Percentiles rank a stretch among this genome's conserved stretches.
phyloP scores from a whole-genome alignment of 768 basidiomycete species.

The Dacryopinax primogenitus region DNA sequence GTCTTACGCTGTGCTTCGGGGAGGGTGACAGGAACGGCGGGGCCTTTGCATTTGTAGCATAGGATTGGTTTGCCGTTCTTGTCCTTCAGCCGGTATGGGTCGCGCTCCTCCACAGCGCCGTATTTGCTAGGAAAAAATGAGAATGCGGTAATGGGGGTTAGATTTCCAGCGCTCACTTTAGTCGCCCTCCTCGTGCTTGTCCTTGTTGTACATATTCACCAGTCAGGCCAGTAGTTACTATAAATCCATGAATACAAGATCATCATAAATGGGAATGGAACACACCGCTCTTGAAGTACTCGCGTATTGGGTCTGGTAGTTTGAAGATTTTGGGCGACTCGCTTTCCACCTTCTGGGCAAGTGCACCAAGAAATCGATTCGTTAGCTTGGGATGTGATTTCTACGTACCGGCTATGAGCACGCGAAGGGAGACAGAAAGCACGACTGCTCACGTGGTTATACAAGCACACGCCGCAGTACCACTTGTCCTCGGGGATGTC shows the following conservation, averaged over 20 bases:
- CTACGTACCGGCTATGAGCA: not conserved
- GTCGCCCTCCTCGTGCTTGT: constrained; percentile 58
- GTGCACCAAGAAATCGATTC: constrained; percentile 30
- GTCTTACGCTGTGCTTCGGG: constrained; percentile 10
- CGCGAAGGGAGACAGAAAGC: constrained; percentile 8
- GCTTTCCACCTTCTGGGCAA: constrained; percentile 55
- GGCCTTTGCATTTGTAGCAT: constrained; percentile 80
- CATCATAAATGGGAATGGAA: constrained; percentile 8
- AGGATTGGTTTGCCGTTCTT: constrained; percentile 69
- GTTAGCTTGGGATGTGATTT: constrained; percentile 9
- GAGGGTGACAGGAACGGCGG: constrained; percentile 46
- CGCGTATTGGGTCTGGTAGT: constrained; percentile 71
- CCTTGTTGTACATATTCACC: constrained; percentile 77
- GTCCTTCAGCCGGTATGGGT: constrained; percentile 75
- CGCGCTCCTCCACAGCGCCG: constrained; percentile 82
- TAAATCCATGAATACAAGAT: not conserved
- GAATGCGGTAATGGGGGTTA: constrained; percentile 9
- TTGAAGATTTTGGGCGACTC: constrained; percentile 70
- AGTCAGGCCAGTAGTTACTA: constrained; percentile 65
- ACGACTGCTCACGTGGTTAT: constrained; percentile 18
- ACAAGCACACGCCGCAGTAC: constrained; percentile 40
- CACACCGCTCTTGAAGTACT: constrained; percentile 78
- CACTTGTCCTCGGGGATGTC: constrained; percentile 65
- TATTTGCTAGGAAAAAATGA: constrained; percentile 25
- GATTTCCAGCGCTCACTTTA: constrained; percentile 48